Base-by-base conservation (phyloP, 2,329 filamentous ascomycete species). In the Fusarium fujikuroi region DNA sequence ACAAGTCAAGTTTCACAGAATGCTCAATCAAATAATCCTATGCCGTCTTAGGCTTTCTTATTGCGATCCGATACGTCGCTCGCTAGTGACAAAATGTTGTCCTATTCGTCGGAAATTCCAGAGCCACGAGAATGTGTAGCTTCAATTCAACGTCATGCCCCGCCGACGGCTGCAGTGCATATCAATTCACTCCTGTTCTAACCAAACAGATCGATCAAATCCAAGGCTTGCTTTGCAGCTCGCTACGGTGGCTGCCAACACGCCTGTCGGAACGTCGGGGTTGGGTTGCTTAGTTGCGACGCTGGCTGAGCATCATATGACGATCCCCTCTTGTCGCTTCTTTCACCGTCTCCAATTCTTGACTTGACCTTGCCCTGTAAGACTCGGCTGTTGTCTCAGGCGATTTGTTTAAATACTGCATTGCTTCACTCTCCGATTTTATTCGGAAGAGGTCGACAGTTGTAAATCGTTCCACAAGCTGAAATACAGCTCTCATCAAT, bases 111-210 rank as follows among this genome's bases (percentile, higher is more conserved):
- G 36, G 61, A 47, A 49, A 43, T n/a, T 60, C 25, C 19, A 49
- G 21, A 66, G 37, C 43, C 37, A 65, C 42, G 18, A 52, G 15
- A 52, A 28, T 34, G 42, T 28, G 44, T 62, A 76, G 63, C 64
- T 69, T 75, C 74, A 77, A 69, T 66, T 62, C 69, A 79, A 79
- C 79, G 79, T 78, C 79, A 80, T 80, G 70, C 66, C 66, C 53
- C 37, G 53, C 67, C 21, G 52, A 58, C 23, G 40, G 42, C 30
- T 57, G 66, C 36, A 61, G 56, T 40, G 46, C 50, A 40, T 47
- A 37, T 64, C 65, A 49, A 40, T 57, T 49, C 18, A 23, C 54
- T 52, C 21, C 44, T 32, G 36, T 36, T 23, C 37, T 34, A 46
- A 54, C 67, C 67, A 70, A 44, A 60, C 66, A 60, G 42, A 70